A percentile compares a stretch with the other conserved stretches of the same genome.
These are phyloP conservation scores for Aspergillus steynii DNA, from an alignment of 495 filamentous ascomycete species.

Conservation along the genomic window DNA sequence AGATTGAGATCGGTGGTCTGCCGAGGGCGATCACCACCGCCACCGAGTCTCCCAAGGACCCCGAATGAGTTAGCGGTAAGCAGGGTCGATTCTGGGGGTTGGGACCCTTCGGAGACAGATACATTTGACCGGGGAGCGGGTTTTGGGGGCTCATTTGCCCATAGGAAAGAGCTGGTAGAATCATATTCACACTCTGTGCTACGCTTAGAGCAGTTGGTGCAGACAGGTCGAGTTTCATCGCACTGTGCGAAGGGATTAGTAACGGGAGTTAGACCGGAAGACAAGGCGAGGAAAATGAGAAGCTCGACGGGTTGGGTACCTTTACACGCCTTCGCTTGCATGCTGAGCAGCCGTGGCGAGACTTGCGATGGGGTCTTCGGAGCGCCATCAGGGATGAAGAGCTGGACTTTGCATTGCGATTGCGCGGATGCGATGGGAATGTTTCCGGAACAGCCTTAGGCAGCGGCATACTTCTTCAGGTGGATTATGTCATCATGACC, in stretches of 20 bases:
- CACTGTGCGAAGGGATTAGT: constrained; percentile 23
- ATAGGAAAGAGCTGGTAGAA: constrained; percentile 36
- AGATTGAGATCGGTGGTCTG: constrained; percentile 30
- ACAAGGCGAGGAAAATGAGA: neutral
- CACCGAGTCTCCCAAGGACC: constrained; percentile 27
- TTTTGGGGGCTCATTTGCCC: constrained; percentile 37
- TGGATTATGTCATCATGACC: neutral
- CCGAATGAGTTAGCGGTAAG: constrained; percentile 27
- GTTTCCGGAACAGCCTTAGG: neutral
- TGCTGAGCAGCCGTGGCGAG: constrained; percentile 28
- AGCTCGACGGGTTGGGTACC: constrained; percentile 21
- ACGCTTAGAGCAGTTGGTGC: constrained; percentile 42
- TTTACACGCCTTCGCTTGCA: constrained; percentile 40
- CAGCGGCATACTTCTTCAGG: neutral
- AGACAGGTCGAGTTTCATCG: constrained; percentile 38
- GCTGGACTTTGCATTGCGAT: neutral
- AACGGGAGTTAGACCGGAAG: neutral
- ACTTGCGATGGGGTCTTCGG: constrained; percentile 31
- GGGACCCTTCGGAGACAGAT: constrained; percentile 26
- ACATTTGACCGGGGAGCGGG: constrained; percentile 14
- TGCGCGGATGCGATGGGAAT: neutral
- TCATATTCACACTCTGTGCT: constrained; percentile 43
- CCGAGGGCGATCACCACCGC: constrained; percentile 10
- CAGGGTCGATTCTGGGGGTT: constrained; percentile 18
- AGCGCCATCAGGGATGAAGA: constrained; percentile 18